Evolutionary conservation across 148 eudicot genomes (phyloP).

Genomic region (Rhododendron ovatum): DNA sequence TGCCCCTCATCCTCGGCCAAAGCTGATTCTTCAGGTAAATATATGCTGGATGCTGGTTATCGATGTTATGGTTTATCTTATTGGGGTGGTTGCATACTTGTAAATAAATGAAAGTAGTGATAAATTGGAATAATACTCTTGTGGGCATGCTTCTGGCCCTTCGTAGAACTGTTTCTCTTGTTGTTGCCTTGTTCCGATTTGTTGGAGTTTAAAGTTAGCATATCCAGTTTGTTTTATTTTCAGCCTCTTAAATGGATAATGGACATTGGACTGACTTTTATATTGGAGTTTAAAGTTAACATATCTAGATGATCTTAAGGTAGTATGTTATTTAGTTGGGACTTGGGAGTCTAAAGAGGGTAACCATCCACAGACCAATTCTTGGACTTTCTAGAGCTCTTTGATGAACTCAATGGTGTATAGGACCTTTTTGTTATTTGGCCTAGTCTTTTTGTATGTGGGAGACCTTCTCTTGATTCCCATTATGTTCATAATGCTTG

Average conservation of each 20-base stretch:
- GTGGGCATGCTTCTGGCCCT: neutral
- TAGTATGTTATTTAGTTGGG: neutral
- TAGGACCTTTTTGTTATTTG: neutral
- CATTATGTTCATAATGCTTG: neutral
- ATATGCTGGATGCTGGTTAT: no score
- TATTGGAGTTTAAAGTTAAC: neutral
- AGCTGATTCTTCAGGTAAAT: slow-evolving; percentile 13
- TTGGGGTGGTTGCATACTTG: neutral
- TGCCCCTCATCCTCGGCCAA: slow-evolving; percentile 4
- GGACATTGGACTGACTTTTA: neutral
- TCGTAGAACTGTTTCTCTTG: neutral
- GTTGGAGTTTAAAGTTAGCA: neutral
- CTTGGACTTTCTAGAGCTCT: neutral
- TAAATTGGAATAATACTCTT: neutral
- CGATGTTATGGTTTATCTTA: neutral
- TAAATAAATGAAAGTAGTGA: neutral
- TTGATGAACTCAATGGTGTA: neutral
- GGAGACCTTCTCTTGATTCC: neutral
- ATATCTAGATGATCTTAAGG: neutral
- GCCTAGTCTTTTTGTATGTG: neutral
- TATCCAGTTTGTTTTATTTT: neutral
- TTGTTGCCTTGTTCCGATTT: neutral
- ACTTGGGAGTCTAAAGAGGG: neutral
- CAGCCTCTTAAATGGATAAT: neutral
- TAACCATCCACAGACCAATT: neutral